phyloP scores from a whole-genome alignment of 1,284 basidiomycete genomes.

The Macrocystidia cucumis region DNA sequence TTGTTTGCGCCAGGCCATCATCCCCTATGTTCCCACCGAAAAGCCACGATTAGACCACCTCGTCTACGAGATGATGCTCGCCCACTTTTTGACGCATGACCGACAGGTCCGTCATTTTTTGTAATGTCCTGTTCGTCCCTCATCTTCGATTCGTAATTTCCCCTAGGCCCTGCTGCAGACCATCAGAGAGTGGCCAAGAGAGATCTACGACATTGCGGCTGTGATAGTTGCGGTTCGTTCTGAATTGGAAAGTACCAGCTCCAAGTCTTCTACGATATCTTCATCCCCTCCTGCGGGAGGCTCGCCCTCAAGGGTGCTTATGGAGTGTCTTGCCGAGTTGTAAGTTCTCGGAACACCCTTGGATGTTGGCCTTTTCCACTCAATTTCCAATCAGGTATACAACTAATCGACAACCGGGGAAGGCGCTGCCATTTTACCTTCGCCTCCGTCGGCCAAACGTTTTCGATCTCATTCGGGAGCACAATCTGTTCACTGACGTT shows the following conservation, averaged over 20 bases:
- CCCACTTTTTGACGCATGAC: constrained; percentile 79
- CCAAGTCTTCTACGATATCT: constrained; percentile 36
- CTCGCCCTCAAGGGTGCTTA: constrained; percentile 55
- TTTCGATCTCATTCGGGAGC: constrained; percentile 90
- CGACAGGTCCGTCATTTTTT: constrained; percentile 43
- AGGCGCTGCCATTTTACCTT: constrained; percentile 88
- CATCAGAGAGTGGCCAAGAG: constrained; percentile 84
- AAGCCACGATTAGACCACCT: constrained; percentile 75
- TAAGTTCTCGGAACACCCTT: constrained; percentile 26
- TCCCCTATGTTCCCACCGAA: constrained; percentile 84
- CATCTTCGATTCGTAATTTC: constrained; percentile 4
- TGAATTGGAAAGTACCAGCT: constrained; percentile 63
- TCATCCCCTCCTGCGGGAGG: too few relatives aligned
- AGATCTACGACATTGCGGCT: constrained; percentile 84
- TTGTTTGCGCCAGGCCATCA: constrained; percentile 54
- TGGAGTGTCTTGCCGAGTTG: constrained; percentile 93
- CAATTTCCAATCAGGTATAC: constrained; percentile 66
- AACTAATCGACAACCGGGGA: constrained; percentile 85
- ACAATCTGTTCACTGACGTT: constrained; percentile 93
- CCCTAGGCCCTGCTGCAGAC: constrained; percentile 67
- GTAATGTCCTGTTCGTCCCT: not conserved
- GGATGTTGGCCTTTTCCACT: too few relatives aligned
- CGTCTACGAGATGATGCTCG: constrained; percentile 95
- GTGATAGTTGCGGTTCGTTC: constrained; percentile 86
- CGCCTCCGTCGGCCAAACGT: constrained; percentile 84